Conservation (phyloP, 2,329 filamentous ascomycete genomes). For the Aspergillus sp. region DNA sequence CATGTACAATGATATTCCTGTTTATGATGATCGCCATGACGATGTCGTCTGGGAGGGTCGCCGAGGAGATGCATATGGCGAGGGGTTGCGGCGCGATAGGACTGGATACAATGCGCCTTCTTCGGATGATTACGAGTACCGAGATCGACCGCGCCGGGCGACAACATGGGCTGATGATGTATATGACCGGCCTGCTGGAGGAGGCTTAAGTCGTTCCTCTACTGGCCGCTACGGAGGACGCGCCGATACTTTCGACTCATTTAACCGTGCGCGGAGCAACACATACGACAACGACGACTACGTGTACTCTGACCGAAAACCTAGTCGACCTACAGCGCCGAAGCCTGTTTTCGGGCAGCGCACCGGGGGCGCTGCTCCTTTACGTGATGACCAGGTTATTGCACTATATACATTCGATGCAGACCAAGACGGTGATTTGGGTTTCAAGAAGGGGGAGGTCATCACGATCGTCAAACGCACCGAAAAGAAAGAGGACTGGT, state of each 20-base stretch:
- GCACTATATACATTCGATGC: conserved; percentile 93
- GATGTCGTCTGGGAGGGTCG: conserved; percentile 81
- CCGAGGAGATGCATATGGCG: conserved; percentile 68
- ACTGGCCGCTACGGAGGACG: conserved; percentile 33
- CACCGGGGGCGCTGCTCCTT: conserved; percentile 38
- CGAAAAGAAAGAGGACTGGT: conserved; percentile 94
- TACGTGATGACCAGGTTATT: conserved; percentile 73
- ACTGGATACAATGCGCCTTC: conserved; percentile 53
- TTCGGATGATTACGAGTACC: conserved; percentile 54
- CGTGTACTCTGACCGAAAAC: conserved; percentile 61
- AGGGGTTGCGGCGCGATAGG: conserved; percentile 58
- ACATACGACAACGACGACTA: conserved; percentile 49
- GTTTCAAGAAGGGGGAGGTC: conserved; percentile 95
- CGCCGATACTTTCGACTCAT: conserved; percentile 31
- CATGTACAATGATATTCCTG: conserved; percentile 92
- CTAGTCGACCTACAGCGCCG: conserved; percentile 77
- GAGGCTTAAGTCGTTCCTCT: conserved; percentile 34
- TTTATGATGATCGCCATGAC: conserved; percentile 82
- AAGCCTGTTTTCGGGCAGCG: conserved; percentile 75
- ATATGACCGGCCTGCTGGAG: conserved; percentile 44
- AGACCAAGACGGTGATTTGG: conserved; percentile 86
- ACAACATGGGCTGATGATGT: conserved; percentile 53
- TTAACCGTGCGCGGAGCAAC: conserved; percentile 36
- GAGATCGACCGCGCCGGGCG: conserved; percentile 50
- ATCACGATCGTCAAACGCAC: conserved; percentile 95